Percentiles rank a stretch among this genome's conserved stretches.
phyloP scores from a whole-genome alignment of 1,284 basidiomycete genomes.

The Ganoderma sp. region DNA sequence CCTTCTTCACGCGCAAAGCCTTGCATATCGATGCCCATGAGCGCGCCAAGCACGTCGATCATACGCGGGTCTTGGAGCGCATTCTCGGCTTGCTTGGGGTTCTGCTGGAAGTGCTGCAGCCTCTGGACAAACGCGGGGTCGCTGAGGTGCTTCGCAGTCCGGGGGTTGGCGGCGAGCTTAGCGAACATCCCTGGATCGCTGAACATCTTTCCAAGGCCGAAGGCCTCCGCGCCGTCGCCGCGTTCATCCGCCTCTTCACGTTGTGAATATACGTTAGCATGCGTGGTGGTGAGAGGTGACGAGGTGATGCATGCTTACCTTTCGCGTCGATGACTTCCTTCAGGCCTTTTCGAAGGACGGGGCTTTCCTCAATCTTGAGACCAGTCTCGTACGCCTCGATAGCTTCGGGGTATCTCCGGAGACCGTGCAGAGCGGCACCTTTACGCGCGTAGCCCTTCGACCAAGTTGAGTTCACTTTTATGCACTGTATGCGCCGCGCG shows the following conservation, averaged over 20 bases:
- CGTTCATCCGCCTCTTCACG: slow-evolving; percentile 45
- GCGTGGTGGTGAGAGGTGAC: slow-evolving; percentile 5
- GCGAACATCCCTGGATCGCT: slow-evolving; percentile 81
- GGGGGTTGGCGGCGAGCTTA: slow-evolving; percentile 88
- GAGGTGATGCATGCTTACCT: slow-evolving; percentile 48
- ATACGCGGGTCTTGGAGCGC: slow-evolving; percentile 82
- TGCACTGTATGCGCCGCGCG: slow-evolving; percentile 53
- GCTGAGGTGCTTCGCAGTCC: slow-evolving; percentile 82
- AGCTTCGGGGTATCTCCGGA: slow-evolving; percentile 80
- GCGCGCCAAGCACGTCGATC: slow-evolving; percentile 91
- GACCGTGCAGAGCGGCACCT: slow-evolving; percentile 93
- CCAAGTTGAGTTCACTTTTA: slow-evolving; percentile 84
- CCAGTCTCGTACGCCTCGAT: slow-evolving; percentile 84
- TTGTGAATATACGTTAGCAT: slow-evolving; percentile 14
- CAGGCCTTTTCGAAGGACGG: slow-evolving; percentile 84
- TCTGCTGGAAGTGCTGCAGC: slow-evolving; percentile 67
- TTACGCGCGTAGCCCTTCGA: slow-evolving; percentile 93
- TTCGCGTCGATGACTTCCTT: slow-evolving; percentile 85
- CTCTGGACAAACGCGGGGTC: slow-evolving; percentile 84
- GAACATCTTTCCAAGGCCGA: slow-evolving; percentile 83
- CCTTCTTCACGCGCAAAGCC: slow-evolving; percentile 88
- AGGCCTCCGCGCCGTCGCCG: slow-evolving; percentile 51
- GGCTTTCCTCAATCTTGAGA: slow-evolving; percentile 81
- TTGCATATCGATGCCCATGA: slow-evolving; percentile 94
- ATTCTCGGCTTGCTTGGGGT: slow-evolving; percentile 62